phyloP scores from a whole-genome alignment of 129 eudicot genomes.

The Ambrosia artemisiifolia region DNA sequence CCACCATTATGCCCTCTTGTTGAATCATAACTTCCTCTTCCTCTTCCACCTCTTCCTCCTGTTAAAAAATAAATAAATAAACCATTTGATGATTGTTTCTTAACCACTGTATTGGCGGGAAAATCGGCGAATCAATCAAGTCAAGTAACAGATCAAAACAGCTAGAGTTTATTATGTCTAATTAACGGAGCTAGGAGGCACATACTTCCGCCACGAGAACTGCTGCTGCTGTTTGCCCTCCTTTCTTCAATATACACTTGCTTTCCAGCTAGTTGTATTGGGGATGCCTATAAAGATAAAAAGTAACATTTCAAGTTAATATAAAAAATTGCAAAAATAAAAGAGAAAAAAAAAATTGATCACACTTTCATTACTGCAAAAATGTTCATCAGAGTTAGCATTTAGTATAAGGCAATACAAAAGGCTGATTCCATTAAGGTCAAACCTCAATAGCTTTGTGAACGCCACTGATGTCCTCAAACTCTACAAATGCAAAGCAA shows the following conservation, averaged over 20 bases:
- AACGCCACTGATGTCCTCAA: constrained; percentile 77
- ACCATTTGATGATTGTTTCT: too few relatives aligned
- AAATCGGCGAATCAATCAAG: background rate
- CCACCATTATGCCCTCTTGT: constrained; percentile 56
- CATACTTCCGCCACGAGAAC: constrained; percentile 86
- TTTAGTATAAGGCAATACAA: background rate
- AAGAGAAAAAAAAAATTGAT: background rate
- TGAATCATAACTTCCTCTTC: constrained; percentile 55
- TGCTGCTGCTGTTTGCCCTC: constrained; percentile 49
- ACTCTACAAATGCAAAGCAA: constrained; percentile 94
- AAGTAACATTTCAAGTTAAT: background rate
- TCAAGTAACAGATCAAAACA: background rate
- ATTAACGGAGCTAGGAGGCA: background rate
- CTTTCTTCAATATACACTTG: constrained; percentile 79
- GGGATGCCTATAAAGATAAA: constrained; percentile 59
- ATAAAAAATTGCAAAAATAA: background rate
- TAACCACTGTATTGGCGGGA: background rate
- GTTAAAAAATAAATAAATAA: constrained; percentile 20
- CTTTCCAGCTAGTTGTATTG: constrained; percentile 69
- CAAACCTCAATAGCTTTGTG: constrained; percentile 74
- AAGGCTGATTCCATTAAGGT: background rate
- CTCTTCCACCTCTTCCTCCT: constrained; percentile 84
- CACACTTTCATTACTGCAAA: background rate
- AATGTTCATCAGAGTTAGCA: too few relatives aligned
- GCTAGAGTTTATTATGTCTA: background rate